Percentiles rank a stretch among this genome's conserved stretches.
Conservation (phyloP, 2,329 filamentous ascomycete species). For the Xylariomycetidae sp. region DNA sequence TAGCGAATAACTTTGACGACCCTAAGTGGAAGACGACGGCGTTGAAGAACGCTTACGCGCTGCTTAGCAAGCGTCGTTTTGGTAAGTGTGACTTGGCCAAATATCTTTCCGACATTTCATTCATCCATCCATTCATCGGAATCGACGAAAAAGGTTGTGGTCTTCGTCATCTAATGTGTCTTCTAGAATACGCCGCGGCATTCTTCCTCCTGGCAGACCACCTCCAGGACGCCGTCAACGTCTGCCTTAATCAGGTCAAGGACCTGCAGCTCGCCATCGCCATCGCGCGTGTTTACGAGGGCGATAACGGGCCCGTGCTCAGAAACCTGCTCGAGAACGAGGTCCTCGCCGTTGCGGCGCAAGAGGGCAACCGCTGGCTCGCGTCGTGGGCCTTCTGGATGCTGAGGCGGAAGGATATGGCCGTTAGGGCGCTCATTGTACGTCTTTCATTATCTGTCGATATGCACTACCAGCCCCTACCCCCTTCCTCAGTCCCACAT, state of each 20-base stretch:
- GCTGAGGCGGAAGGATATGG: slow-evolving; percentile 74
- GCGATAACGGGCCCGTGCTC: slow-evolving; percentile 72
- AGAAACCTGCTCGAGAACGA: slow-evolving; percentile 72
- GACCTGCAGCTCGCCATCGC: slow-evolving; percentile 89
- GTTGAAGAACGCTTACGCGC: slow-evolving; percentile 91
- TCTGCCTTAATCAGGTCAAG: slow-evolving; percentile 80
- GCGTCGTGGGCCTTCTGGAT: slow-evolving; percentile 96
- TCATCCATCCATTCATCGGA: no score
- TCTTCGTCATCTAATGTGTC: slow-evolving; percentile 34
- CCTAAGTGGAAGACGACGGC: slow-evolving; percentile 84
- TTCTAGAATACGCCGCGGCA: slow-evolving; percentile 82
- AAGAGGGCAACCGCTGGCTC: slow-evolving; percentile 86
- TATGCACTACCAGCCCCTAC: no score
- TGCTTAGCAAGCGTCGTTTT: slow-evolving; percentile 87
- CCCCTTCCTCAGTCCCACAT: no score
- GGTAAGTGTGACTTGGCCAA: slow-evolving; percentile 44
- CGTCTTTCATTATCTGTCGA: slow-evolving; percentile 29
- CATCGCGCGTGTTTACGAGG: slow-evolving; percentile 82
- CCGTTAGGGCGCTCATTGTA: slow-evolving; percentile 78
- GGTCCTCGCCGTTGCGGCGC: slow-evolving; percentile 70
- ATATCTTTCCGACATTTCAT: no score
- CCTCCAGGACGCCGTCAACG: slow-evolving; percentile 77
- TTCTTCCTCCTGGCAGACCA: slow-evolving; percentile 91
- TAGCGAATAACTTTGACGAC: slow-evolving; percentile 88
- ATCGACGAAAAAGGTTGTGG: slow-evolving; percentile 12